Base-by-base conservation (phyloP, 2,329 filamentous ascomycete species). In the Pseudocercospora crystallina region DNA sequence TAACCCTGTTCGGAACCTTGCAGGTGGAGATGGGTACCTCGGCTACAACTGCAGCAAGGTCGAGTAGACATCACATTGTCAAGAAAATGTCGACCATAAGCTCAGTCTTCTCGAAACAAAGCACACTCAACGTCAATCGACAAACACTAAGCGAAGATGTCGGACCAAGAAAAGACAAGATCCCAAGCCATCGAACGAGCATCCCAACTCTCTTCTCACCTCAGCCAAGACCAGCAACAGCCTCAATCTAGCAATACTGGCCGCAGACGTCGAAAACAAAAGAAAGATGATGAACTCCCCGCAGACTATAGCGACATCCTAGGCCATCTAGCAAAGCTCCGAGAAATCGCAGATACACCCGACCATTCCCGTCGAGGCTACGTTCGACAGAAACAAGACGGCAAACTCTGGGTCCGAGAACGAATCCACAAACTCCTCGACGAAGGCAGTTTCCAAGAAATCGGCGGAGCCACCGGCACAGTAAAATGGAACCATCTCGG, bases 361-460 rank as follows among this genome's bases (percentile, higher is more conserved):
- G 73, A 82, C 44, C 64, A 72, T 0, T 75, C 69, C 7, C 78
- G 78, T 48, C 71, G 77, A 54, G 82, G 82, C 17, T 85, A 85
- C 56, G 66, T 80, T n/a, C 76, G 80, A 5, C 83, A 86, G 62
- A 84, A 83, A 57, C 73, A 81, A 65, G 76, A 80, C 2, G 83
- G 83, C 1, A 86, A 86, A 64, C 73, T 85, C 13, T 85, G 82
- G 81, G 82, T 85, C 0, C 76, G 82, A 15, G 82, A 85, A 60
- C 73, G 82, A 2, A 78, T 85, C 13, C 73, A 80, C 5, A 70
- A 76, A 30, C 70, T 86, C n/a, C 71, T 85, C 9, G 82, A 85
- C 50, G 59, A 69, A 2, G 76, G 72, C 2, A 78, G 72, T 17
- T 84, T 84, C 56, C 71, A 73, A 13, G 82, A 85, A 65, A 76